Percentiles rank a stretch among this genome's conserved stretches.
Evolutionary conservation across 108 stramenopile genomes (phyloP).

Genomic region (Cyclotella baltica): DNA sequence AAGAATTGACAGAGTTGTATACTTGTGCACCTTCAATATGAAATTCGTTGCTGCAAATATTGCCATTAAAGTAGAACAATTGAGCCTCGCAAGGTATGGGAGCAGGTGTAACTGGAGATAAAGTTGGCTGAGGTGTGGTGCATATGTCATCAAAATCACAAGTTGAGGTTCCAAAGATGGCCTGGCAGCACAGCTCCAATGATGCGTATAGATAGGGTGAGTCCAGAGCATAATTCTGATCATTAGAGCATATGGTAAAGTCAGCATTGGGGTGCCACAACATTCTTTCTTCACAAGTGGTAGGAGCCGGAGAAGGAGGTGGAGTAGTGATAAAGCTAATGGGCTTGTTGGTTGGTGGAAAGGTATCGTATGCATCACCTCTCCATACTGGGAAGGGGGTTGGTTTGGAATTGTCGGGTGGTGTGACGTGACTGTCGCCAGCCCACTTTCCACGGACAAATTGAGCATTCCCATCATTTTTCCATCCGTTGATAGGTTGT

Average conservation of each 20-base stretch:
- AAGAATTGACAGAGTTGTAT: neutral
- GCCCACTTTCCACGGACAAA: slow-evolving; percentile 13
- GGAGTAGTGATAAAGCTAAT: too few relatives aligned
- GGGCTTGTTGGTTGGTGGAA: neutral
- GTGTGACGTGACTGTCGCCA: neutral
- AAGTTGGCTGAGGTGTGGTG: neutral
- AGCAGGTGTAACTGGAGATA: neutral
- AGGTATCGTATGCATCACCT: slow-evolving; percentile 9
- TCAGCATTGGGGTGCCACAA: slow-evolving; percentile 19
- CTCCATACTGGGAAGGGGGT: slow-evolving; percentile 6
- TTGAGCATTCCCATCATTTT: neutral
- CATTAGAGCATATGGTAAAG: slow-evolving; percentile 28
- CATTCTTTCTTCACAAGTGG: slow-evolving; percentile 15
- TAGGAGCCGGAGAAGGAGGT: slow-evolving; percentile 29
- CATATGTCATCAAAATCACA: slow-evolving; percentile 21
- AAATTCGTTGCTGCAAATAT: neutral
- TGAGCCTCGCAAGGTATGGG: slow-evolving; percentile 5
- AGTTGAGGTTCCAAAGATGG: slow-evolving; percentile 2
- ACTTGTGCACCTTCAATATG: neutral
- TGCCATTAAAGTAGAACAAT: neutral
- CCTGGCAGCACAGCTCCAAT: slow-evolving; percentile 6
- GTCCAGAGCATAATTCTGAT: slow-evolving; percentile 1
- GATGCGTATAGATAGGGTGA: neutral
- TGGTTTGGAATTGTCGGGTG: neutral
- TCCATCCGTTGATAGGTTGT: neutral